A percentile compares a stretch with the other conserved stretches of the same genome.
phyloP scores from a whole-genome alignment of 1,284 basidiomycete genomes.

The Marasmius tenuissimus region DNA sequence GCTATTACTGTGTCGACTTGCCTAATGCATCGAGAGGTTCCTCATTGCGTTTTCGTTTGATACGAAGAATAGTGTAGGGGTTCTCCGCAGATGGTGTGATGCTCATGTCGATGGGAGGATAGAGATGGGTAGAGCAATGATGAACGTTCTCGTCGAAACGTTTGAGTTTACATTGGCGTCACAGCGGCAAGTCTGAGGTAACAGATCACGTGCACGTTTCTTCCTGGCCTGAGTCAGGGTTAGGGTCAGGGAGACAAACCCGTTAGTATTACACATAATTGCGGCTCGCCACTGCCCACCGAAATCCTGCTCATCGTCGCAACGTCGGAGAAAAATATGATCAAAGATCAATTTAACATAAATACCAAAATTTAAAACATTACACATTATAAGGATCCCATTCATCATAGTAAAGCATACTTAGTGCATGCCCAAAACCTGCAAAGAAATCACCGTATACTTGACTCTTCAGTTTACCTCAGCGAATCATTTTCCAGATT shows the following conservation, averaged over 20 bases:
- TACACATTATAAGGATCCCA: no score
- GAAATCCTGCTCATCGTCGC: no score
- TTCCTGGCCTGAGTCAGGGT: no score
- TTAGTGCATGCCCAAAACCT: no score
- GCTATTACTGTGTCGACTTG: slow-evolving; percentile 27
- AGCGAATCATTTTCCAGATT: slow-evolving; percentile 31
- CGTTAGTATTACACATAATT: no score
- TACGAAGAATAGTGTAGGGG: slow-evolving; percentile 68
- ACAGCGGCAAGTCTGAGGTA: not conserved
- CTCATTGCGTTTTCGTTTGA: slow-evolving; percentile 77
- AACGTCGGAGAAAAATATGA: no score
- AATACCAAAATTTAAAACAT: no score
- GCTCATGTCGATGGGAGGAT: not conserved
- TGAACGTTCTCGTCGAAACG: not conserved
- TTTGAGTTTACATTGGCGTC: not conserved
- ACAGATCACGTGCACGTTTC: not conserved
- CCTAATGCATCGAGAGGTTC: slow-evolving; percentile 78
- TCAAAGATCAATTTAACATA: no score
- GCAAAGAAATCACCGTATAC: no score
- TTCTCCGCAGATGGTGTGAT: slow-evolving; percentile 15
- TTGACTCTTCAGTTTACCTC: not conserved
- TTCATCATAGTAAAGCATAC: no score
- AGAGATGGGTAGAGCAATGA: not conserved
- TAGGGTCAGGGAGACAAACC: no score
- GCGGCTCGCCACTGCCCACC: no score